Percentiles rank a stretch among this genome's conserved stretches.
Evolutionary conservation across 192 early-diverging fungal species (phyloP).

Genomic region (Linnemannia schmuckeri): DNA sequence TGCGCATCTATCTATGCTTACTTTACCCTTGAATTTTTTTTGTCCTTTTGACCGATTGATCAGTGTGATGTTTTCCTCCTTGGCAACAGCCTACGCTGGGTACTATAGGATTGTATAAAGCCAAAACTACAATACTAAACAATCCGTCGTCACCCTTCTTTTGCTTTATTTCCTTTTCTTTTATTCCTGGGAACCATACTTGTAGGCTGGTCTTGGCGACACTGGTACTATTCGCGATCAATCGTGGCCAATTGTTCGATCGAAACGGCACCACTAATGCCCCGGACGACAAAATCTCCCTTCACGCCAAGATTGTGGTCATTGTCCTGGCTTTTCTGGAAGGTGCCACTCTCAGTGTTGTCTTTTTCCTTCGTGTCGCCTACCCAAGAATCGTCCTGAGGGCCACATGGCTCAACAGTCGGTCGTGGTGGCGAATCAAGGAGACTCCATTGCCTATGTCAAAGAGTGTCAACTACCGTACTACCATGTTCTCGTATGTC

Average conservation of each 20-base stretch:
- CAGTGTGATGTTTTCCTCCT: not conserved
- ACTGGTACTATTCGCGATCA: conserved; percentile 44
- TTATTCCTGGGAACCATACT: not conserved
- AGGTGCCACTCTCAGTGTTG: conserved; percentile 28
- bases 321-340: conserved; percentile 41
- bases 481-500: conserved; percentile 51
- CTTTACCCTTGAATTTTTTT: not conserved
- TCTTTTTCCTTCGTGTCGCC: conserved; percentile 30
- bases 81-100: not conserved
- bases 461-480: conserved; percentile 29
- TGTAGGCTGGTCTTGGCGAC: conserved; percentile 57
- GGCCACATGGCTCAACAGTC: conserved; percentile 48
- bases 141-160: conserved; percentile 11
- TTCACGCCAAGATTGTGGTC: conserved; percentile 35
- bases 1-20: not conserved
- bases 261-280: not conserved
- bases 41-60: not conserved
- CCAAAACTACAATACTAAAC: too few relatives aligned
- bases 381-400: conserved; percentile 53
- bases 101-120: not conserved
- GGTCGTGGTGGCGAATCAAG: conserved; percentile 54
- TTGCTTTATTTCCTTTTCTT: conserved; percentile 7
- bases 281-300: not conserved
- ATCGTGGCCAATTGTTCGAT: conserved; percentile 37
- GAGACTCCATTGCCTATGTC: conserved; percentile 12